Evolutionary conservation across 768 basidiomycete genomes (phyloP).

Genomic region (Hypholoma fasciculare): DNA sequence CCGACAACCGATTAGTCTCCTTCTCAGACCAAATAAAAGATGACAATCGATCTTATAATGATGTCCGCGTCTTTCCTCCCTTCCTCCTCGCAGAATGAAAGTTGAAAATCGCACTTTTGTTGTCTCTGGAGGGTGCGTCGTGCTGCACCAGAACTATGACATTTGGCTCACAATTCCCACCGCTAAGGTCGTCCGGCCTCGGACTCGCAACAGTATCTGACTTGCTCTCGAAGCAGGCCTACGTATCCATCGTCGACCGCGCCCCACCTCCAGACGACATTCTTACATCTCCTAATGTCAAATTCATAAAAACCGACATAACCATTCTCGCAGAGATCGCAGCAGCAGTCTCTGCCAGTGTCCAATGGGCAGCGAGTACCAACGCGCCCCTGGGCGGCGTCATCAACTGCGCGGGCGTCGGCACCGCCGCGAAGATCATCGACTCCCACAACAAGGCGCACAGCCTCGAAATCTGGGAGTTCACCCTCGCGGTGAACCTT

Average conservation of each 20-base stretch:
- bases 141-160: background rate
- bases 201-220: conserved; percentile 52
- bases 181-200: conserved; percentile 52
- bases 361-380: conserved; percentile 41
- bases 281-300: conserved; percentile 26
- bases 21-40: no score
- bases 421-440: conserved; percentile 44
- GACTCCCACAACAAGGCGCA: conserved; percentile 46
- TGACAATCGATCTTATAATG: no score
- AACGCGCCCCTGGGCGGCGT: conserved; percentile 55
- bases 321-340: conserved; percentile 35
- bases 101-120: conserved; percentile 53
- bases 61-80: background rate
- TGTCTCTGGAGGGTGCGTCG: conserved; percentile 54
- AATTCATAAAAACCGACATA: conserved; percentile 44
- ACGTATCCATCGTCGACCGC: conserved; percentile 54
- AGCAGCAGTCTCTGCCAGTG: conserved; percentile 35
- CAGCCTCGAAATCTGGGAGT: conserved; percentile 51
- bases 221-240: conserved; percentile 43
- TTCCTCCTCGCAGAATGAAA: conserved; percentile 37
- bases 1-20: conserved; percentile 10
- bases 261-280: conserved; percentile 32
- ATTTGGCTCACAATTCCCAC: background rate
- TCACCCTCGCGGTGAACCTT: conserved; percentile 53
- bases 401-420: conserved; percentile 60